Percentiles rank a stretch among this genome's conserved stretches.
These are phyloP conservation scores for Vigna trinervia DNA, from an alignment of 306 rosid genomes.

Conservation along the genomic window DNA sequence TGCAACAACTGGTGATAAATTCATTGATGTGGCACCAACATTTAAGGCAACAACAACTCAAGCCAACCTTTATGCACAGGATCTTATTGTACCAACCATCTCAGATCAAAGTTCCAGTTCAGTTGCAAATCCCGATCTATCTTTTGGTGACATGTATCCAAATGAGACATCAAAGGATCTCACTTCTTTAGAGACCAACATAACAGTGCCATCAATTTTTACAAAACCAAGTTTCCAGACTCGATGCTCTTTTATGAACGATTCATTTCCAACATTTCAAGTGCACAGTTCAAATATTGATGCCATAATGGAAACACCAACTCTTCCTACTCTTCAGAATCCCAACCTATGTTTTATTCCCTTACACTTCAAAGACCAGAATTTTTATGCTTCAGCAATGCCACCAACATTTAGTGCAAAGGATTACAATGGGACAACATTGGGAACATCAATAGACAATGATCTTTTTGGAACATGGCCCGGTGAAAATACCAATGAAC, in stretches of 20 bases:
- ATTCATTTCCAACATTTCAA: conserved; percentile 35
- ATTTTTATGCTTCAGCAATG: conserved; percentile 5
- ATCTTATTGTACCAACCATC: conserved; percentile 29
- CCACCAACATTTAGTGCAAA: conserved; percentile 47
- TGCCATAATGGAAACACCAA: conserved; percentile 17
- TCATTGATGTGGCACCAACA: conserved; percentile 25
- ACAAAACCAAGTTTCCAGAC: conserved; percentile 18
- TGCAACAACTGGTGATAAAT: neutral
- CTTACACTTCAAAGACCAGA: neutral
- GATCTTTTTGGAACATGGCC: conserved; percentile 67
- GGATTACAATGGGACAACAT: conserved; percentile 16
- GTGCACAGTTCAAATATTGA: conserved; percentile 3
- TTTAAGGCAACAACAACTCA: conserved; percentile 33
- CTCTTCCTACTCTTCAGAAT: neutral
- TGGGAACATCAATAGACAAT: conserved; percentile 16
- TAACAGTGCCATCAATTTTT: conserved; percentile 17
- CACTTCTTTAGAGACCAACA: conserved; percentile 5
- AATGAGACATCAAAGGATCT: conserved; percentile 17
- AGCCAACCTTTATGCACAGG: conserved; percentile 15
- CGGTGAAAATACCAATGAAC: conserved; percentile 15
- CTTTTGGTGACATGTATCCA: conserved; percentile 24
- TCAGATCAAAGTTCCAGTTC: conserved; percentile 18
- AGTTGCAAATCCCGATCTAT: conserved; percentile 4
- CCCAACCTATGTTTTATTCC: neutral
- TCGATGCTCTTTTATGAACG: conserved; percentile 11